Evolutionary conservation across 257 asterid genomes (phyloP).

Genomic region (Gentiana straminea): DNA sequence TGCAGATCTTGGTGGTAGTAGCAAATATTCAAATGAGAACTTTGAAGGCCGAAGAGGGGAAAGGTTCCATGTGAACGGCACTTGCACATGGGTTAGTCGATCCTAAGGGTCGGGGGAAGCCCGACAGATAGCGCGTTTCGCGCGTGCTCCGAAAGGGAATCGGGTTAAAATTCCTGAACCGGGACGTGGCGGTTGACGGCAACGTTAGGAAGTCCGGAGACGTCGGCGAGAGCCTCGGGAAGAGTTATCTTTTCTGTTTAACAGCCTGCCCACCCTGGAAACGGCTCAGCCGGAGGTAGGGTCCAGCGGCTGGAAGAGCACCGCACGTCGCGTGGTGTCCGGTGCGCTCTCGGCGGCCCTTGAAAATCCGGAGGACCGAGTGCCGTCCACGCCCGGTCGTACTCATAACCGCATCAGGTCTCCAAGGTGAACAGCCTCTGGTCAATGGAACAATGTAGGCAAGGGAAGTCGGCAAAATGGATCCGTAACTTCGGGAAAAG

Average conservation of each 20-base stretch:
- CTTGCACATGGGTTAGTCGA: constrained; percentile 17
- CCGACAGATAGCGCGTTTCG: constrained; percentile 11
- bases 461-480: too few relatives aligned
- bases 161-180: constrained; percentile 13
- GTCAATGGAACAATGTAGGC: too few relatives aligned
- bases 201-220: constrained; percentile 11
- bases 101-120: constrained; percentile 9
- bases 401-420: too few relatives aligned
- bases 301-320: constrained; percentile 58
- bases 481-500: too few relatives aligned
- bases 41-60: constrained; percentile 15
- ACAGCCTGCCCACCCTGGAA: constrained; percentile 47
- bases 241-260: constrained; percentile 45
- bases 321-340: constrained; percentile 45
- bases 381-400: too few relatives aligned
- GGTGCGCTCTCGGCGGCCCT: too few relatives aligned
- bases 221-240: constrained; percentile 39
- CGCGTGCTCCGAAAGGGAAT: constrained; percentile 12
- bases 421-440: too few relatives aligned
- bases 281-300: constrained; percentile 53
- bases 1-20: constrained; percentile 17
- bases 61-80: constrained; percentile 13
- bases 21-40: constrained; percentile 12
- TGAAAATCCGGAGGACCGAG: too few relatives aligned
- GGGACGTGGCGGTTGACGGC: constrained; percentile 15